Percentiles rank a stretch among this genome's conserved stretches.
phyloP scores from a whole-genome alignment of 1,139 yeast genomes.

The Yamadazyma oceani region DNA sequence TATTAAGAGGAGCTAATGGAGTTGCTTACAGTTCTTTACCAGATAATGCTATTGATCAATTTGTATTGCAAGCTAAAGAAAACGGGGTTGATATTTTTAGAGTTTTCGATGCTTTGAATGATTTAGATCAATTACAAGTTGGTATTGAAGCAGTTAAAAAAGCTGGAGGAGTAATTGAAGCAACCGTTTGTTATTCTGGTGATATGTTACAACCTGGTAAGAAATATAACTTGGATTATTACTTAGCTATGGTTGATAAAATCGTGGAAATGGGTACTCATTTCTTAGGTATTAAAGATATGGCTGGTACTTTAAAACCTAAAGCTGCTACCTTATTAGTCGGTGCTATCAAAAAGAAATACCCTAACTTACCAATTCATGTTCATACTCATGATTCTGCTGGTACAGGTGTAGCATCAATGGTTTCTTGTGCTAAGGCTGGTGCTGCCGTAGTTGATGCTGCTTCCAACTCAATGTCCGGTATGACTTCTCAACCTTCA shows the following conservation, averaged over 20 bases:
- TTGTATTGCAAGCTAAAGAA: constrained; percentile 89
- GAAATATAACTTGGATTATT: constrained; percentile 92
- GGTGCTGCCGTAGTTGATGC: constrained; percentile 99
- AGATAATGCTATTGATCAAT: constrained; percentile 97
- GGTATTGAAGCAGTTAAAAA: constrained; percentile 98
- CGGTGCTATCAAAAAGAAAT: constrained; percentile 76
- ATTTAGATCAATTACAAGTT: constrained; percentile 91
- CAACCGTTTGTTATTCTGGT: constrained; percentile 98
- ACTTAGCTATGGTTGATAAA: constrained; percentile 75
- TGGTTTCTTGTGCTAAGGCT: constrained; percentile 90
- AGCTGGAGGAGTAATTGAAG: constrained; percentile 99
- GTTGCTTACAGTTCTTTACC: constrained; percentile 97
- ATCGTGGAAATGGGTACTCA: constrained; percentile 95
- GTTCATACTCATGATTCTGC: constrained; percentile 99
- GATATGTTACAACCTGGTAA: constrained; percentile 95
- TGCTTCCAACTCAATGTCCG: constrained; percentile 96
- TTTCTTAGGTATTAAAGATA: constrained; percentile 94
- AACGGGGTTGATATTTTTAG: constrained; percentile 97
- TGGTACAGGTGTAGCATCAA: constrained; percentile 97
- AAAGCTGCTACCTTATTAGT: constrained; percentile 83
- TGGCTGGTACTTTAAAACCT: constrained; percentile 99
- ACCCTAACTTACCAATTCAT: constrained; percentile 94
- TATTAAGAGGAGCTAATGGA: constrained; percentile 98
- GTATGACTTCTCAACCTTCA: constrained; percentile 98
- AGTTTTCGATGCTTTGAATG: constrained; percentile 96